Conservation (phyloP, 306 rosid species). For the Betula pendula region DNA sequence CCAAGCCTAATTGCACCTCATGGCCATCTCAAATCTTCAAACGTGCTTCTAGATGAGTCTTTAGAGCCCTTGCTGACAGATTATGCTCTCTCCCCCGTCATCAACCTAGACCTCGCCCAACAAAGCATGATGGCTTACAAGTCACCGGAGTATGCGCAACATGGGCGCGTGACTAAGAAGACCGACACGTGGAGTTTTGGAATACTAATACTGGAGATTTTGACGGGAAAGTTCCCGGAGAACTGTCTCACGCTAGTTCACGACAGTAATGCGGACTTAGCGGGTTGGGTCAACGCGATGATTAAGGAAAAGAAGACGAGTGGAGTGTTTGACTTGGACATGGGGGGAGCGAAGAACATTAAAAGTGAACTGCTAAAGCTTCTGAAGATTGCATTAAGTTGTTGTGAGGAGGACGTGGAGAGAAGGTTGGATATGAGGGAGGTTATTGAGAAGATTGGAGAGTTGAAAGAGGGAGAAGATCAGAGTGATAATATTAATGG, state of each 20-base stretch:
- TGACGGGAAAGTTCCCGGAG: constrained; percentile 85
- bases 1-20: constrained; percentile 73
- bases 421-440: constrained; percentile 69
- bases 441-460: constrained; percentile 57
- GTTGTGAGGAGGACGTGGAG: constrained; percentile 90
- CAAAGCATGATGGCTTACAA: constrained; percentile 84
- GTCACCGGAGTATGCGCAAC: constrained; percentile 79
- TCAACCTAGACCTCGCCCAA: constrained; percentile 67
- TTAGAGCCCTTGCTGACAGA: constrained; percentile 72
- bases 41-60: constrained; percentile 63
- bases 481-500: constrained; percentile 18
- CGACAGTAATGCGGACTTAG: constrained; percentile 54
- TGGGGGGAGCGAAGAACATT: constrained; percentile 49
- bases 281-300: constrained; percentile 77
- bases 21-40: constrained; percentile 93
- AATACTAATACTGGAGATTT: constrained; percentile 71
- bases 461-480: constrained; percentile 47
- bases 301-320: constrained; percentile 65
- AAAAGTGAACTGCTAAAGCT: constrained; percentile 75
- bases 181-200: constrained; percentile 90
- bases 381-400: constrained; percentile 77
- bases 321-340: constrained; percentile 70
- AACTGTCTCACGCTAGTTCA: constrained; percentile 62
- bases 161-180: constrained; percentile 74
- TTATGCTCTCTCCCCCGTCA: constrained; percentile 61